phyloP scores from a whole-genome alignment of 176 grass and related monocot species.

The Ananas comosus region DNA sequence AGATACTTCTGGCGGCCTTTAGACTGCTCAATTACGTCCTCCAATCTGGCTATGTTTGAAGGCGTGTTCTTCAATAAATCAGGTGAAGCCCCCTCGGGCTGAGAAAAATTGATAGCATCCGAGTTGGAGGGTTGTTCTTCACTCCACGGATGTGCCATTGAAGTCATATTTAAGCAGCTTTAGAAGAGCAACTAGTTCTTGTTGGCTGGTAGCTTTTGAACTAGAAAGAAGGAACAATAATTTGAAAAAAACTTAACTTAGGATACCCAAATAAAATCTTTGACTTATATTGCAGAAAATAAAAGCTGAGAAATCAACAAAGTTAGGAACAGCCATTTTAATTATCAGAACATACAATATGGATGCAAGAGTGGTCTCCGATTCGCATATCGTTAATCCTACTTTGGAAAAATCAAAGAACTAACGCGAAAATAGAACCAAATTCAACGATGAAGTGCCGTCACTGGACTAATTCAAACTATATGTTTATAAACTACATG shows the following conservation, averaged over 20 bases:
- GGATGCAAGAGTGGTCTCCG: too few species aligned
- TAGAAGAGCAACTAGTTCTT: not conserved
- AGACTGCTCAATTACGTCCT: constrained; percentile 67
- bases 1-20: constrained; percentile 75
- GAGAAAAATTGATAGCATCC: constrained; percentile 10
- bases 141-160: constrained; percentile 9
- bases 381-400: too few species aligned
- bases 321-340: too few species aligned
- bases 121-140: constrained; percentile 11
- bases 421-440: too few species aligned
- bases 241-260: not conserved
- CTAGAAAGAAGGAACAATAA: not conserved
- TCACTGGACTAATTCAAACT: too few species aligned
- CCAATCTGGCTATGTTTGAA: constrained; percentile 71
- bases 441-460: too few species aligned
- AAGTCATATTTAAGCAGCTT: not conserved
- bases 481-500: too few species aligned
- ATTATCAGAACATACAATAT: too few species aligned
- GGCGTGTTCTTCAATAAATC: constrained; percentile 80
- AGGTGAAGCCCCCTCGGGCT: constrained; percentile 38
- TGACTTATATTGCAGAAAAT: too few species aligned
- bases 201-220: not conserved
- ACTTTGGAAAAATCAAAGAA: too few species aligned
- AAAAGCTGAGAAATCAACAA: too few species aligned
- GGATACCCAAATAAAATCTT: too few species aligned